Evolutionary conservation across 495 filamentous ascomycete genomes (phyloP).

Genomic region (Aspergillus conjunctus): DNA sequence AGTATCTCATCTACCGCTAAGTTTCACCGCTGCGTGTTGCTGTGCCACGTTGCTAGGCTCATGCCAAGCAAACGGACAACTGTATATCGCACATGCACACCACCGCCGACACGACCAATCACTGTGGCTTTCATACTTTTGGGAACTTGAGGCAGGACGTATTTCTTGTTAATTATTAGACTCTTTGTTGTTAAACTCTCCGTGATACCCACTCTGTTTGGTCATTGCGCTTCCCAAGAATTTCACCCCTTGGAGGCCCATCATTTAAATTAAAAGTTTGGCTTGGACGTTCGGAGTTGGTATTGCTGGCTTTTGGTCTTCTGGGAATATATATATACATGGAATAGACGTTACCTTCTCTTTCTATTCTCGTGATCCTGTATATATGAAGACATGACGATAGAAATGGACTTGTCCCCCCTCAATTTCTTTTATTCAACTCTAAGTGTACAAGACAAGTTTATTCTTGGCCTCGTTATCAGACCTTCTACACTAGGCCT

Average conservation of each 20-base stretch:
- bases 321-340: background rate
- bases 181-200: conserved; percentile 16
- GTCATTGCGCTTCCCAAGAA: conserved; percentile 14
- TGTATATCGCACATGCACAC: conserved; percentile 17
- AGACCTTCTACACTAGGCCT: too few relatives aligned
- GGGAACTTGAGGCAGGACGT: background rate
- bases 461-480: too few relatives aligned
- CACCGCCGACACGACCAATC: conserved; percentile 1
- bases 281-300: conserved; percentile 15
- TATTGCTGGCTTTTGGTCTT: conserved; percentile 14
- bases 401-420: background rate
- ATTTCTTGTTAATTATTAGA: conserved; percentile 4
- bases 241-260: conserved; percentile 11
- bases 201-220: conserved; percentile 29
- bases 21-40: conserved; percentile 19
- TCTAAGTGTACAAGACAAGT: too few relatives aligned
- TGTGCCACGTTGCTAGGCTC: conserved; percentile 21
- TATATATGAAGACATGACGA: background rate
- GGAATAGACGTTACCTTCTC: background rate
- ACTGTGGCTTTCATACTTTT: background rate
- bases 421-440: background rate
- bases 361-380: background rate
- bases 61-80: conserved; percentile 19
- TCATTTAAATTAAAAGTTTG: conserved; percentile 3
- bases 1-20: background rate